Conservation (phyloP, 2,329 filamentous ascomycete species). For the Amesomyces nigricolor region DNA sequence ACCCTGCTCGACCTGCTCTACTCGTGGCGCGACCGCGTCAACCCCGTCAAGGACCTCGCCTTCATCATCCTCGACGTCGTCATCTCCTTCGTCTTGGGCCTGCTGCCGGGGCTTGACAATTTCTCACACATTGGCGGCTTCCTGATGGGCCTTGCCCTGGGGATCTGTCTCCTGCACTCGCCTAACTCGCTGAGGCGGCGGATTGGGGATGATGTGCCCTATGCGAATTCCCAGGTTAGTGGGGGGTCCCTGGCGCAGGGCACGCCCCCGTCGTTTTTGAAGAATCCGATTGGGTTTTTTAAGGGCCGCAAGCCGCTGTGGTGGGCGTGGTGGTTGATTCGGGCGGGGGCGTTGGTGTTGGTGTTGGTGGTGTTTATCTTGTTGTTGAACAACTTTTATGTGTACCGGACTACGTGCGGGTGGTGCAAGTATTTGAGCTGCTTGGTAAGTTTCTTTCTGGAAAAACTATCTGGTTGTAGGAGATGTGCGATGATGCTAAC, state of each 20-base stretch:
- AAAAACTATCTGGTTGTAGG: neutral
- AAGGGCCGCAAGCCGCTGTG: slow-evolving; percentile 86
- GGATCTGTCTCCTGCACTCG: slow-evolving; percentile 81
- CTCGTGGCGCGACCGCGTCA: slow-evolving; percentile 75
- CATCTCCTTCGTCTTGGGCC: slow-evolving; percentile 86
- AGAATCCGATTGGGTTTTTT: slow-evolving; percentile 72
- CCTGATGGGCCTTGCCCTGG: slow-evolving; percentile 81
- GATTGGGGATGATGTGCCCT: slow-evolving; percentile 66
- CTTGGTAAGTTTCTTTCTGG: slow-evolving; percentile 58
- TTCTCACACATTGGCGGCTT: slow-evolving; percentile 97
- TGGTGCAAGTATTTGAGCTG: slow-evolving; percentile 98
- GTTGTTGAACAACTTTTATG: slow-evolving; percentile 87
- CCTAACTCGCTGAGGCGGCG: slow-evolving; percentile 72
- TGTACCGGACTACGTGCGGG: slow-evolving; percentile 64
- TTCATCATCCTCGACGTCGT: slow-evolving; percentile 81
- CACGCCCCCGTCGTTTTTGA: slow-evolving; percentile 50
- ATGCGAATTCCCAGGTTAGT: slow-evolving; percentile 56
- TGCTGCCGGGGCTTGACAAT: slow-evolving; percentile 91
- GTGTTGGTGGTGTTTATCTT: slow-evolving; percentile 82
- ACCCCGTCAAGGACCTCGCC: slow-evolving; percentile 75
- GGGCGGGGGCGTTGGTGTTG: slow-evolving; percentile 70
- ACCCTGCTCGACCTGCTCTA: slow-evolving; percentile 86
- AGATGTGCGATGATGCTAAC: neutral
- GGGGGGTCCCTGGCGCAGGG: slow-evolving; percentile 41
- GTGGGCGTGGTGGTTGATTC: slow-evolving; percentile 96